A percentile compares a stretch with the other conserved stretches of the same genome.
Evolutionary conservation across 805 yeast genomes (phyloP).

Genomic region (Yarrowia sp.): DNA sequence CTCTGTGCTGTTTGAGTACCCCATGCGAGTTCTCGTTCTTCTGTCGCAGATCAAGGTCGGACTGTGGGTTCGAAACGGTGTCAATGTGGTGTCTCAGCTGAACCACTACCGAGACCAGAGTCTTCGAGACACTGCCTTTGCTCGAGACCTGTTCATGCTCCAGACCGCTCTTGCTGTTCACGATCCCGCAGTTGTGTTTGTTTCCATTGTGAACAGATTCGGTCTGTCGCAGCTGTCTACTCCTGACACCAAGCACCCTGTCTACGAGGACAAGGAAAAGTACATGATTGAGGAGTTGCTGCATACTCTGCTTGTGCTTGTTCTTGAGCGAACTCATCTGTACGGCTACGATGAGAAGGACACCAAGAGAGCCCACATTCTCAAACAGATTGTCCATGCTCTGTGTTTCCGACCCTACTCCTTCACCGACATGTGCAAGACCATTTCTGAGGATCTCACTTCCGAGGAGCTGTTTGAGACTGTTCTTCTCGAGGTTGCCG

Average conservation of each 20-base stretch:
- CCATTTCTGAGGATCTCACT: conserved; percentile 77
- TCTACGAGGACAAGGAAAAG: conserved; percentile 55
- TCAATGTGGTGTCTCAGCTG: conserved; percentile 77
- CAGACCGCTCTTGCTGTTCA: conserved; percentile 66
- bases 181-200: conserved; percentile 63
- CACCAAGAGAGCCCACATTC: conserved; percentile 59
- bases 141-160: conserved; percentile 75
- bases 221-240: conserved; percentile 57
- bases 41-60: conserved; percentile 87
- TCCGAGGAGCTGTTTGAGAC: conserved; percentile 77
- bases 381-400: conserved; percentile 78
- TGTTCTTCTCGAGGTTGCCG: conserved; percentile 63
- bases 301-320: conserved; percentile 66
- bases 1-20: conserved; percentile 65
- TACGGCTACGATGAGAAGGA: conserved; percentile 57
- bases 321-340: conserved; percentile 71
- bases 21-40: conserved; percentile 76
- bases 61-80: conserved; percentile 94
- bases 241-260: conserved; percentile 50
- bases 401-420: conserved; percentile 77
- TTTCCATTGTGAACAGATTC: conserved; percentile 66
- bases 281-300: conserved; percentile 83
- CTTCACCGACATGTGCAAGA: conserved; percentile 71
- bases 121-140: conserved; percentile 80
- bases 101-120: conserved; percentile 80